A percentile compares a stretch with the other conserved stretches of the same genome.
phyloP scores from a whole-genome alignment of 78 protist species.

The Isochrysis galbana region DNA sequence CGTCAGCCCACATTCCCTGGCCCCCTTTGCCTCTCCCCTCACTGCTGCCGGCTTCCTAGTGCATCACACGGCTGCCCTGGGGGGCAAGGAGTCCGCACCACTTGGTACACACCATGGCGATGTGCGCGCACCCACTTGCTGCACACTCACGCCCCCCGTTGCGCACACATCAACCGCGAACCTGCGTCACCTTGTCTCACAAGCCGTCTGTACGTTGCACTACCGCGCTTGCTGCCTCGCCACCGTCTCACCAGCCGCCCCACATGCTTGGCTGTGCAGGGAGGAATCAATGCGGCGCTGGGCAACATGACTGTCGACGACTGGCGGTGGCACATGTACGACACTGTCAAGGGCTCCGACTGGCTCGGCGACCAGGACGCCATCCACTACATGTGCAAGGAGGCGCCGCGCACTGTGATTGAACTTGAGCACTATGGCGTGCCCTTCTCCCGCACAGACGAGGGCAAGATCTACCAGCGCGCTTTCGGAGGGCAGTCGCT shows the following conservation, averaged over 20 bases:
- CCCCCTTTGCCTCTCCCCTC: no score
- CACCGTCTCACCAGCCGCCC: not conserved
- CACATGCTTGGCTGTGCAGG: no score
- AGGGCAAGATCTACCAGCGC: slow-evolving; percentile 90
- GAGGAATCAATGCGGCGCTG: slow-evolving; percentile 98
- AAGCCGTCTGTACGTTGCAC: slow-evolving; percentile 56
- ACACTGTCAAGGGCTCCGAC: slow-evolving; percentile 92
- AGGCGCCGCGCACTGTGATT: slow-evolving; percentile 93
- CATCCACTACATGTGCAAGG: slow-evolving; percentile 97
- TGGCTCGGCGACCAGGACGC: slow-evolving; percentile 93
- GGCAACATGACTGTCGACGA: slow-evolving; percentile 95
- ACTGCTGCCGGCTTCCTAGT: no score
- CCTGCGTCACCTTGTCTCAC: no score
- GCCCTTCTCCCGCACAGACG: slow-evolving; percentile 97
- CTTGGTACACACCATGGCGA: no score
- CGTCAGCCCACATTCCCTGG: no score
- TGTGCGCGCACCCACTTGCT: no score
- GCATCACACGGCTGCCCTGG: no score
- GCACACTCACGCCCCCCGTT: no score
- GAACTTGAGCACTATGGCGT: slow-evolving; percentile 97
- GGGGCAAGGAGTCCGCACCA: no score
- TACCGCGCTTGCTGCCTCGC: not conserved
- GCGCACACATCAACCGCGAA: no score
- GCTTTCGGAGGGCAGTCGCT: slow-evolving; percentile 85
- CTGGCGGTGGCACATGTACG: slow-evolving; percentile 98